Evolutionary conservation across 257 asterid genomes (phyloP).

Genomic region (Mentha longifolia): DNA sequence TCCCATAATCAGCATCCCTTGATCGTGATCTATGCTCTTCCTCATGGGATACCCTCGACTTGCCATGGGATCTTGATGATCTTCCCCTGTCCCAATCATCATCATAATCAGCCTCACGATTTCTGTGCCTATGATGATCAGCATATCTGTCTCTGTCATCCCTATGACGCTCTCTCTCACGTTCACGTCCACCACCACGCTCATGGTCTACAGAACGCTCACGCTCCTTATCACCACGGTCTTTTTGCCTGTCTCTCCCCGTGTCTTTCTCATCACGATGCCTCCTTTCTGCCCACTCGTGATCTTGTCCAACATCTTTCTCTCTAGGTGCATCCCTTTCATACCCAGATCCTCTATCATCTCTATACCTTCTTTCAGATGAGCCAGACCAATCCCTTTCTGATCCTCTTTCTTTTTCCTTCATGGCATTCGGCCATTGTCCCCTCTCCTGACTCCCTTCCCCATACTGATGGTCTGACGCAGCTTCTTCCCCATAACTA

Average conservation of each 20-base stretch:
- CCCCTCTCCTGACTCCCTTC: constrained; percentile 84
- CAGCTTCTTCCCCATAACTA: constrained; percentile 87
- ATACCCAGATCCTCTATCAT: constrained; percentile 69
- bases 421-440: constrained; percentile 56
- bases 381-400: constrained; percentile 90
- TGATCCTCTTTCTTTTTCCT: constrained; percentile 80
- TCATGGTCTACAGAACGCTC: constrained; percentile 62
- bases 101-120: constrained; percentile 43
- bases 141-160: constrained; percentile 44
- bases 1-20: constrained; percentile 51
- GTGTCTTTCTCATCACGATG: constrained; percentile 72
- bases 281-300: constrained; percentile 85
- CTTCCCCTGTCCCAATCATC: constrained; percentile 49
- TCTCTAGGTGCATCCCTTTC: constrained; percentile 73
- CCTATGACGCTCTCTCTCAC: constrained; percentile 52
- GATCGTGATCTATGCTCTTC: constrained; percentile 49
- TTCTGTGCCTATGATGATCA: constrained; percentile 46
- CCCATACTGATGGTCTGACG: constrained; percentile 81
- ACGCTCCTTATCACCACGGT: constrained; percentile 59
- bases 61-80: constrained; percentile 45
- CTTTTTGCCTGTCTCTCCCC: constrained; percentile 66
- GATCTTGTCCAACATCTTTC: constrained; percentile 74
- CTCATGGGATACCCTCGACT: constrained; percentile 38
- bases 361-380: constrained; percentile 76
- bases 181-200: constrained; percentile 48